Base-by-base conservation (phyloP, 202 grass and related monocot species). In the Eragrostis tef region DNA sequence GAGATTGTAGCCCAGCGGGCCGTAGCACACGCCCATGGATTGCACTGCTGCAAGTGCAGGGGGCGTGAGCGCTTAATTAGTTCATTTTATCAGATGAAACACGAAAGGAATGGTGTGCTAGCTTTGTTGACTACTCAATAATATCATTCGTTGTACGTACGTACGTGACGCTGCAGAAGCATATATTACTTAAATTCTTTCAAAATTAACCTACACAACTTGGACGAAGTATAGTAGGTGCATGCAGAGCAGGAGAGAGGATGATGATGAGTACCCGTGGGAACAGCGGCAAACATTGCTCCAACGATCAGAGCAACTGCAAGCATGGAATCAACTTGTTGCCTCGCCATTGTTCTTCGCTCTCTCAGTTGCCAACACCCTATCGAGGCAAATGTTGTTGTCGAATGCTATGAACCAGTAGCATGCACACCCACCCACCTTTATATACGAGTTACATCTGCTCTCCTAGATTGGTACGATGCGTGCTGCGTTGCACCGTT, bases 1-100 rank as follows among this genome's bases (percentile, higher is more conserved):
- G 19, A 97, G 93, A 60, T 93, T 72, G 88, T 89, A 72, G 26
- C 88, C 90, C 0, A 70, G 3, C 64, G 80, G 48, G 43, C 88
- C 93, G 6, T 93, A 92, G 83, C 86, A 91, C 1, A 97, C 63
- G 11, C 93, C 93, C 25, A 90, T 88, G 25, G 89, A 91, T 24
- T 77, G 20, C 64, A 87, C 81, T 11, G 11, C 89, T 91, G 65
- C 49, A 39, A 39, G 34, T 39, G 34, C 5, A 39, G 34, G 31
- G 31, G 31, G 31, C 31, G 31, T 34, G 4, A 1, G 31, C 4
- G 31, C 1, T 1, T 34, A 4, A 34, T 34, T 34, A 34, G n/a
- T n/a, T 31, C 3, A 31, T 31, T 31, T 31, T 31, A 31, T 31
- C 3, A 31, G 29, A 31, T 31, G 29, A 31, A 31, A 31, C 29